Evolutionary conservation across 2,329 filamentous ascomycete species (phyloP).

Genomic region (Harringtonia lauricola): DNA sequence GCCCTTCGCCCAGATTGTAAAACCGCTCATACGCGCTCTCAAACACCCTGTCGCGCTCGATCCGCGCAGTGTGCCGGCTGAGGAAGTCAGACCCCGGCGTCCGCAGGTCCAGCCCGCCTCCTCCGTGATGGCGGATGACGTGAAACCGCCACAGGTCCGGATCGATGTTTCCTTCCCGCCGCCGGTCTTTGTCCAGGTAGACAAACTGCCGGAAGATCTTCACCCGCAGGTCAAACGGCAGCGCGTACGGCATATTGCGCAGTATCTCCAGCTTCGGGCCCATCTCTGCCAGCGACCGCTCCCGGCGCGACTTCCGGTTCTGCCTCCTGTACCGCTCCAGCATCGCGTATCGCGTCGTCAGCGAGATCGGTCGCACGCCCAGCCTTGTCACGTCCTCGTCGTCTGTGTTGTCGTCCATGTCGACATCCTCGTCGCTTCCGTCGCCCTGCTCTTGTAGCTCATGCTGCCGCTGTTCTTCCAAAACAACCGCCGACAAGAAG

Average conservation of each 20-base stretch:
- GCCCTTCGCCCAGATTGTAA: conserved; percentile 64
- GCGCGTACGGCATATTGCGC: conserved; percentile 93
- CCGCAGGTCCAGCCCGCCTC: conserved; percentile 5
- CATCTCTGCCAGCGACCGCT: conserved; percentile 65
- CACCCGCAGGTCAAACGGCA: conserved; percentile 84
- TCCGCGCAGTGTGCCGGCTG: conserved; percentile 62
- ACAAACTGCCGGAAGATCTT: conserved; percentile 92
- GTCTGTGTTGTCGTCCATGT: conserved; percentile 23
- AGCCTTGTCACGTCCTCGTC: conserved; percentile 19
- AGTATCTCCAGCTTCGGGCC: conserved; percentile 82
- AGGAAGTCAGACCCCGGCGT: conserved; percentile 22
- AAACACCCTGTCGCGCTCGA: conserved; percentile 66
- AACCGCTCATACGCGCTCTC: conserved; percentile 79
- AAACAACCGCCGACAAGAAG: conserved; percentile 77
- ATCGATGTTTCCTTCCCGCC: conserved; percentile 58
- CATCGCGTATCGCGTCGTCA: conserved; percentile 49
- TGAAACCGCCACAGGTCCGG: conserved; percentile 64
- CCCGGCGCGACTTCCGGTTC: conserved; percentile 55
- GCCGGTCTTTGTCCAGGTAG: conserved; percentile 63
- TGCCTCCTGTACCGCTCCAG: conserved; percentile 52
- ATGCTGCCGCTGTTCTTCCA: conserved; percentile 72
- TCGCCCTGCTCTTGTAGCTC: conserved; percentile 54
- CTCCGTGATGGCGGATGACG: conserved; percentile 31
- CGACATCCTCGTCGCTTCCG: conserved; percentile 36
- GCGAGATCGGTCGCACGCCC: conserved; percentile 18